A percentile compares a stretch with the other conserved stretches of the same genome.
Evolutionary conservation across 75 land plant species (phyloP).

Genomic region (Pinus albicaulis): DNA sequence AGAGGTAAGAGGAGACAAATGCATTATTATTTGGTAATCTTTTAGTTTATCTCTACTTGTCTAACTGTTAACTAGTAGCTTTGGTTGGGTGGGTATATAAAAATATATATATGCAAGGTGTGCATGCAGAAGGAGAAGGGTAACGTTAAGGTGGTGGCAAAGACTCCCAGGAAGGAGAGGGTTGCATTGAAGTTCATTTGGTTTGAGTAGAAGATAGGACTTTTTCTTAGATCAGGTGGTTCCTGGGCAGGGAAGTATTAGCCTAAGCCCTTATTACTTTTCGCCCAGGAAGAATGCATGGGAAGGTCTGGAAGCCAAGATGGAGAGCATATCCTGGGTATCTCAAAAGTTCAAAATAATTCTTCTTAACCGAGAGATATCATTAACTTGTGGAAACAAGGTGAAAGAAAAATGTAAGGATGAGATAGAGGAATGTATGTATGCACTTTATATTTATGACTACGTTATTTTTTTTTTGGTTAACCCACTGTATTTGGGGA

Average conservation of each 20-base stretch:
- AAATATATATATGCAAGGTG: too few relatives aligned
- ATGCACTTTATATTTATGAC: too few relatives aligned
- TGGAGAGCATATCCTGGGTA: slow-evolving; percentile 49
- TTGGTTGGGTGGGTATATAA: too few relatives aligned
- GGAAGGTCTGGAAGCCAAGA: slow-evolving; percentile 34
- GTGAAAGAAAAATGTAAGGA: too few relatives aligned
- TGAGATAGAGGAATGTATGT: too few relatives aligned
- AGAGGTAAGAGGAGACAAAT: background rate
- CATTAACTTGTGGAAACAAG: slow-evolving; percentile 49
- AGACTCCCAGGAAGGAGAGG: slow-evolving; percentile 20
- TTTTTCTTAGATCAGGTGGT: slow-evolving; percentile 36
- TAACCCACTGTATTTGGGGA: too few relatives aligned
- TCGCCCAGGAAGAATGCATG: slow-evolving; percentile 14
- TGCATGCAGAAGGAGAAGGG: background rate
- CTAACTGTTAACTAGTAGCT: background rate
- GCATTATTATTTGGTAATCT: background rate
- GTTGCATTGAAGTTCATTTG: slow-evolving; percentile 33
- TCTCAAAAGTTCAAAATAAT: slow-evolving; percentile 35
- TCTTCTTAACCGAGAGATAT: slow-evolving; percentile 50
- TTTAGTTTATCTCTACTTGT: background rate
- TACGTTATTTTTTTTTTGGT: too few relatives aligned
- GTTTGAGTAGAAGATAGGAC: slow-evolving; percentile 48
- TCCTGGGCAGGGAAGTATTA: slow-evolving; percentile 42
- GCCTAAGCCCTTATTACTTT: slow-evolving; percentile 34
- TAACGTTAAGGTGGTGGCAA: background rate